These are phyloP conservation scores for Xerocomus amazonicus DNA, from an alignment of 1,284 basidiomycete genomes.

Conservation along the genomic window DNA sequence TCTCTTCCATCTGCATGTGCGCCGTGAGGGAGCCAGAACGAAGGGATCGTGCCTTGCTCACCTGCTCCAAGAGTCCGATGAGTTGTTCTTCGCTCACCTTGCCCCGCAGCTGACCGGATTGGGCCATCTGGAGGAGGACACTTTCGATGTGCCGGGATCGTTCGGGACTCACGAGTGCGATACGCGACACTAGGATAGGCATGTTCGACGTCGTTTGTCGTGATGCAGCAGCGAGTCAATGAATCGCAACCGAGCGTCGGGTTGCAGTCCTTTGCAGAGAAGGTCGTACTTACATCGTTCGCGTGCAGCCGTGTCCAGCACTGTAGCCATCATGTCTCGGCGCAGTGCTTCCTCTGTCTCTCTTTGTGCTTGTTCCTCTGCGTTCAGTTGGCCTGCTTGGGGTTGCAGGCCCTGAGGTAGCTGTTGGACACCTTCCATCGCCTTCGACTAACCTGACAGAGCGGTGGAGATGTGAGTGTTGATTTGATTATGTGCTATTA, in stretches of 20 bases:
- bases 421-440: constrained; percentile 25
- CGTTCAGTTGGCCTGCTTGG: constrained; percentile 25
- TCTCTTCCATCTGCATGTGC: constrained; percentile 59
- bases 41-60: constrained; percentile 33
- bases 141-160: constrained; percentile 85
- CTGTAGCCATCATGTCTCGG: constrained; percentile 79
- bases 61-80: constrained; percentile 91
- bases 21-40: not conserved
- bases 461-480: not conserved
- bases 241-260: not conserved
- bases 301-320: constrained; percentile 83
- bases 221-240: not conserved
- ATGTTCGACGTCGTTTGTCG: no score
- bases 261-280: not conserved
- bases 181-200: constrained; percentile 69
- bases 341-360: constrained; percentile 73
- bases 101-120: constrained; percentile 85
- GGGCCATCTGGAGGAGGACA: constrained; percentile 87
- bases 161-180: constrained; percentile 88
- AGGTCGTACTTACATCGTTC: constrained; percentile 74
- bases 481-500: constrained; percentile 3
- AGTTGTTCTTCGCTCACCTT: constrained; percentile 86
- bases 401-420: constrained; percentile 31
- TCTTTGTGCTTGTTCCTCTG: constrained; percentile 56
- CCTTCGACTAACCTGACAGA: no score